Conservation (phyloP, 1,284 basidiomycete genomes). For the Xanthoconium separans region DNA sequence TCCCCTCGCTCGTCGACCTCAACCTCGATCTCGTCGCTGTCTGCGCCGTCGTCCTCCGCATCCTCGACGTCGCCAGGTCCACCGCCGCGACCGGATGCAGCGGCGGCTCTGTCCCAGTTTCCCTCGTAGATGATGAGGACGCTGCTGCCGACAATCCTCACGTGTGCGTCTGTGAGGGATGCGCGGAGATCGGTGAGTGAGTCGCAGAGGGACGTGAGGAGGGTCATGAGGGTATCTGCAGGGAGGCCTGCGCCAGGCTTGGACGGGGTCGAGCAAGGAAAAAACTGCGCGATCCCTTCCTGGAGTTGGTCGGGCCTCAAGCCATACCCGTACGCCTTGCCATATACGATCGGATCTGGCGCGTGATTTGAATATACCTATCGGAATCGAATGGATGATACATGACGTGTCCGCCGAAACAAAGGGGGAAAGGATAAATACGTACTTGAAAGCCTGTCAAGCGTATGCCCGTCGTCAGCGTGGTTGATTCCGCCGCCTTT, state of each 20-base stretch:
- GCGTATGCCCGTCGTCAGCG: constrained; percentile 71
- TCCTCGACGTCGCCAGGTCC: constrained; percentile 37
- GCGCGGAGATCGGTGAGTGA: constrained; percentile 59
- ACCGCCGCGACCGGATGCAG: constrained; percentile 42
- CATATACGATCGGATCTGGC: constrained; percentile 55
- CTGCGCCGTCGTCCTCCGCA: constrained; percentile 33
- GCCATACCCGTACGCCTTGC: constrained; percentile 81
- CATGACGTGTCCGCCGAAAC: neutral
- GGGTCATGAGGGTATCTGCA: constrained; percentile 50
- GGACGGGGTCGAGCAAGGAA: constrained; percentile 49
- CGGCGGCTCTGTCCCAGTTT: constrained; percentile 44
- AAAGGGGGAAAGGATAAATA: neutral
- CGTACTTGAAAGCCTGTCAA: constrained; percentile 89
- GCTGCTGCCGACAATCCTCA: constrained; percentile 83
- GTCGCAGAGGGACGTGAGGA: constrained; percentile 58
- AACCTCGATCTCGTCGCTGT: constrained; percentile 30
- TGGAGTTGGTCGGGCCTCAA: constrained; percentile 68
- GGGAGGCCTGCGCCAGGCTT: constrained; percentile 49
- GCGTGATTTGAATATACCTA: constrained; percentile 75
- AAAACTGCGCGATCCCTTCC: constrained; percentile 76
- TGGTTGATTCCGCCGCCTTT: constrained; percentile 72
- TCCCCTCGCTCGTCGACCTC: constrained; percentile 40
- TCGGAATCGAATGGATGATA: neutral
- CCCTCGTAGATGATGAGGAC: constrained; percentile 87
- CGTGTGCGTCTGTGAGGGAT: constrained; percentile 56